These are phyloP conservation scores for Achaetomium macrosporum DNA, from an alignment of 2,329 filamentous ascomycete genomes.

Conservation along the genomic window DNA sequence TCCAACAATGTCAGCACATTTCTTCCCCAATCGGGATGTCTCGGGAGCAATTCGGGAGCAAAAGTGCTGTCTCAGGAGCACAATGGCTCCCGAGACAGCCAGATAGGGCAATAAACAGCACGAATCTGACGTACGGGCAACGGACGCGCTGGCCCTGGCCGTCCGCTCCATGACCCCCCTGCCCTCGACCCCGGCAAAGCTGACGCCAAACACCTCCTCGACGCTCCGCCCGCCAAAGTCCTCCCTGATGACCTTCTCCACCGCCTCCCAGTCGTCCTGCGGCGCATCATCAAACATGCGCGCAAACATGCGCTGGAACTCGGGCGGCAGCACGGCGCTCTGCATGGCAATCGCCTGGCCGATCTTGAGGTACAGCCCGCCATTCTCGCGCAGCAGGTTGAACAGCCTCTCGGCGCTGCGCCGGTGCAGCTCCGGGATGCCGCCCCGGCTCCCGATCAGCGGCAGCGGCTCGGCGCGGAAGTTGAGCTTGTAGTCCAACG, in stretches of 20 bases:
- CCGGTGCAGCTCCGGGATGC: slow-evolving; percentile 71
- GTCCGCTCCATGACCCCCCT: slow-evolving; percentile 56
- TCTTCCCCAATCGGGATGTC: no score
- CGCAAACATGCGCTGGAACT: slow-evolving; percentile 94
- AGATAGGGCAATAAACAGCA: no score
- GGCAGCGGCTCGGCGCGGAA: slow-evolving; percentile 72
- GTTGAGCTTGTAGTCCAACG: slow-evolving; percentile 93
- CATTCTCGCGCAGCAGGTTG: slow-evolving; percentile 75
- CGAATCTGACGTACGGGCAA: no score
- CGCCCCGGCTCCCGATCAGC: slow-evolving; percentile 40
- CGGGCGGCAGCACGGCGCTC: slow-evolving; percentile 83
- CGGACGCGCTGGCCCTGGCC: slow-evolving; percentile 73
- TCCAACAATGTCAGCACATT: no score
- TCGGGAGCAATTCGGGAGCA: no score
- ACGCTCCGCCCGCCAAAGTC: slow-evolving; percentile 80
- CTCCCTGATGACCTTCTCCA: slow-evolving; percentile 76
- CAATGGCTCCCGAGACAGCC: no score
- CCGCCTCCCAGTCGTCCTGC: slow-evolving; percentile 81
- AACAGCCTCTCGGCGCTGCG: slow-evolving; percentile 81
- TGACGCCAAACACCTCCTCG: slow-evolving; percentile 89
- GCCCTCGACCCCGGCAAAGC: slow-evolving; percentile 66
- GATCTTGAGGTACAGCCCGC: slow-evolving; percentile 93
- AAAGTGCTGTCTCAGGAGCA: no score
- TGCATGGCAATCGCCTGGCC: slow-evolving; percentile 99
- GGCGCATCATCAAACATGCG: slow-evolving; percentile 98